Conservation (phyloP, 257 asterid species). For the Solanum corneliomulleri region DNA sequence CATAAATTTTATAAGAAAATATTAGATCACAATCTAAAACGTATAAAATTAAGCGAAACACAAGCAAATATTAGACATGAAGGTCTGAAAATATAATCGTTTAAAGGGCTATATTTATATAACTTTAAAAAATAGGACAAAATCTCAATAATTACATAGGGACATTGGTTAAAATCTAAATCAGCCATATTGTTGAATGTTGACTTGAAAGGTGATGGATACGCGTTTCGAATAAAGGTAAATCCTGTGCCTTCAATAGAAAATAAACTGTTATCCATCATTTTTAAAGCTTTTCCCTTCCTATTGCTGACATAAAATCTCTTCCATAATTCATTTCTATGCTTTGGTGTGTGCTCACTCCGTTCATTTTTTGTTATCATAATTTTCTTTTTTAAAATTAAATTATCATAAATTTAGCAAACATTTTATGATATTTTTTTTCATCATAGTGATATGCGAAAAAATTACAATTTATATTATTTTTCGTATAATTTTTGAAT, state of each 20-base stretch:
- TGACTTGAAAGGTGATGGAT: background rate
- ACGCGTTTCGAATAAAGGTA: background rate
- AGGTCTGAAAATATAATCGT: background rate
- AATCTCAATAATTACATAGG: background rate
- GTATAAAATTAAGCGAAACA: background rate
- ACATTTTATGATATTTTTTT: background rate
- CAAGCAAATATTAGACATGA: background rate
- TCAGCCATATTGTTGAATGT: background rate
- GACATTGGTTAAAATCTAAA: background rate
- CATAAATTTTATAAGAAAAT: background rate
- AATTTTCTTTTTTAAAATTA: too few relatives aligned
- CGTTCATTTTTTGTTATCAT: background rate
- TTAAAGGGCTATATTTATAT: background rate
- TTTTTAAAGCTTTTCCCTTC: background rate
- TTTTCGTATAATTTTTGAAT: too few relatives aligned
- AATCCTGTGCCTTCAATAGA: background rate
- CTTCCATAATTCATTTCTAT: background rate
- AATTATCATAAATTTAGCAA: too few relatives aligned
- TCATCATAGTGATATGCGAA: too few relatives aligned
- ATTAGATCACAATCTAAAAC: background rate
- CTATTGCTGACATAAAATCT: background rate
- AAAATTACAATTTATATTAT: too few relatives aligned
- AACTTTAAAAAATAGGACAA: background rate
- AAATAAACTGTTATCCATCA: background rate
- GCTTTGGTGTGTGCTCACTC: accelerated